Percentiles rank a stretch among this genome's conserved stretches.
Evolutionary conservation across 768 basidiomycete species (phyloP).

Genomic region (Rhodotorula diobovata): DNA sequence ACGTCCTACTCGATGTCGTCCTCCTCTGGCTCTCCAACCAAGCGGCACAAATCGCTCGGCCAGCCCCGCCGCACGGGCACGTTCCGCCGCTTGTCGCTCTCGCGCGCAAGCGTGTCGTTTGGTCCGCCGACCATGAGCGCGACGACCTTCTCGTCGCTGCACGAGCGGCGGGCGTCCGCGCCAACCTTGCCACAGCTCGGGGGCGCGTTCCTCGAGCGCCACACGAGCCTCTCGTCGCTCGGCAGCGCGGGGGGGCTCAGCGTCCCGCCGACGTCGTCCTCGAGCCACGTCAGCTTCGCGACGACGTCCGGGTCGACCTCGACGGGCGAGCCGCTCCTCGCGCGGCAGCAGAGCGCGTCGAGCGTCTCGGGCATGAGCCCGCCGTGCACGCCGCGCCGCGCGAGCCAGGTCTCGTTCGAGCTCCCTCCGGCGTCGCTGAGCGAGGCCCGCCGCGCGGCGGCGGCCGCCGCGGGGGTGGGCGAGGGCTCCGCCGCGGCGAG

Average conservation of each 20-base stretch:
- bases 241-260: not conserved
- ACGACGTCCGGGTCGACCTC: not conserved
- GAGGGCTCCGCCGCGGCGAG: too few relatives aligned
- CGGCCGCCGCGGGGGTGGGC: not conserved
- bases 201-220: not conserved
- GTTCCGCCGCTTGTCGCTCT: not conserved
- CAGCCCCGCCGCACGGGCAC: not conserved
- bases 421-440: not conserved
- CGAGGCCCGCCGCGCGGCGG: not conserved
- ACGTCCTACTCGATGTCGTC: not conserved
- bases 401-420: conserved; percentile 10
- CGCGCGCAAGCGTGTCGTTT: not conserved
- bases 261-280: not conserved
- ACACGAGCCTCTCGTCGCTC: not conserved
- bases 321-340: not conserved
- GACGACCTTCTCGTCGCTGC: not conserved
- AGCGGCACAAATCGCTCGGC: not conserved
- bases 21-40: not conserved
- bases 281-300: too few relatives aligned
- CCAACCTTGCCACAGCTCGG: not conserved
- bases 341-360: not conserved
- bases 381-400: not conserved
- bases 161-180: not conserved
- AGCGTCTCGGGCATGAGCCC: not conserved
- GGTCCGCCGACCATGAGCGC: not conserved